phyloP scores from a whole-genome alignment of 495 filamentous ascomycete genomes.

The Delitschia confertaspora region DNA sequence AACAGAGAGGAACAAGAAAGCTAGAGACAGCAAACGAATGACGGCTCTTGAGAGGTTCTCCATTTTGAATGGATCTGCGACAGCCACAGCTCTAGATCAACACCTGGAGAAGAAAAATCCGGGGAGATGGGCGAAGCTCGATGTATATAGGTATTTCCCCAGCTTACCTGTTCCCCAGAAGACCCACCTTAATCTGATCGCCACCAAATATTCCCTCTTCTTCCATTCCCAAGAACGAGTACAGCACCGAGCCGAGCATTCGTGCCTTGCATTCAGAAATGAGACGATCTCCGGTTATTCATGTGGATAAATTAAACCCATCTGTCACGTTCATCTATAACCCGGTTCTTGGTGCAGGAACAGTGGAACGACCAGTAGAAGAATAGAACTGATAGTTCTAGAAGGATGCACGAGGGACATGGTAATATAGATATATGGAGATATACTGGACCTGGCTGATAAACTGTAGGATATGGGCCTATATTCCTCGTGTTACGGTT shows the following conservation, averaged over 20 bases:
- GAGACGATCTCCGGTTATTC: slow-evolving; percentile 26
- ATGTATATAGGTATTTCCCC: neutral
- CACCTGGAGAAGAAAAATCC: neutral
- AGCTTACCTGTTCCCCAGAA: neutral
- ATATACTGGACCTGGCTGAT: no score
- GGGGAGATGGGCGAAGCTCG: neutral
- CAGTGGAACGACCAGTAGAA: no score
- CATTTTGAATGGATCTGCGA: slow-evolving; percentile 3
- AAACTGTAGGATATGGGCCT: no score
- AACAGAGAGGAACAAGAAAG: slow-evolving; percentile 2
- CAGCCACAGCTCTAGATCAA: neutral
- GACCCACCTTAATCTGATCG: neutral
- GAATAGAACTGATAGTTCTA: no score
- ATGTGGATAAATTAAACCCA: slow-evolving; percentile 18
- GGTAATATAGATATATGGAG: no score
- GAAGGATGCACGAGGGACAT: no score
- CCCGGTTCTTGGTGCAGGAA: neutral
- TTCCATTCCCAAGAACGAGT: slow-evolving; percentile 1
- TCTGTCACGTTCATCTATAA: neutral
- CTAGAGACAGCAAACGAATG: slow-evolving; percentile 5
- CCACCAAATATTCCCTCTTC: no score
- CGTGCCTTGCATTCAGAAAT: slow-evolving; percentile 7
- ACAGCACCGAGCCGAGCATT: slow-evolving; percentile 3
- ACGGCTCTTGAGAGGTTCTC: slow-evolving; percentile 9
- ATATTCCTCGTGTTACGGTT: no score